Conservation (phyloP, 208 protist species). For the Trypanosoma vivax region DNA sequence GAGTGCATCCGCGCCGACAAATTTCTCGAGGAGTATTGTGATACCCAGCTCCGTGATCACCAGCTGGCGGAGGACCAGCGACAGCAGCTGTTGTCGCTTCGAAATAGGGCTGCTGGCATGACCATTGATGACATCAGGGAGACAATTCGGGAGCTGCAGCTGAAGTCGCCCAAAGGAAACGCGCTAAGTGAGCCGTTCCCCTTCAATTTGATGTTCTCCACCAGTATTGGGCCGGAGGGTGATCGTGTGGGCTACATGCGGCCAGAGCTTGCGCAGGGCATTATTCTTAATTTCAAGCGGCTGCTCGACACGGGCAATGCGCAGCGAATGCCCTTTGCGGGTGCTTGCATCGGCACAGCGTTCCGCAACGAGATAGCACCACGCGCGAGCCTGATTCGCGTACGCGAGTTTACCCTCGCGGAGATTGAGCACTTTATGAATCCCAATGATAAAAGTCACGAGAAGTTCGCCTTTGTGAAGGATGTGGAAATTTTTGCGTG, state of each 20-base stretch:
- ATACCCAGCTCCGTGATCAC: slow-evolving; percentile 47
- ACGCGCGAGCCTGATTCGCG: slow-evolving; percentile 87
- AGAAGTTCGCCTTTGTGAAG: slow-evolving; percentile 89
- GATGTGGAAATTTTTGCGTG: slow-evolving; percentile 80
- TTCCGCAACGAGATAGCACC: slow-evolving; percentile 99
- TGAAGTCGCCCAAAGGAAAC: slow-evolving; percentile 95
- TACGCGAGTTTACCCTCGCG: slow-evolving; percentile 98
- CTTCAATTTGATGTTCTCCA: slow-evolving; percentile 99
- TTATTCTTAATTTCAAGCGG: slow-evolving; percentile 99
- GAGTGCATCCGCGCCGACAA: slow-evolving; percentile 98
- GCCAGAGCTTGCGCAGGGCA: slow-evolving; percentile 99
- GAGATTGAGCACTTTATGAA: slow-evolving; percentile 99
- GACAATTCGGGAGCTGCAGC: slow-evolving; percentile 69
- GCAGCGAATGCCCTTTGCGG: slow-evolving; percentile 97
- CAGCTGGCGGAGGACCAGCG: slow-evolving; percentile 21
- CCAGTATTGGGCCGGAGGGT: slow-evolving; percentile 96
- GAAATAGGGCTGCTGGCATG: slow-evolving; percentile 84
- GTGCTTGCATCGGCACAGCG: slow-evolving; percentile 97
- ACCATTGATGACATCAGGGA: slow-evolving; percentile 70
- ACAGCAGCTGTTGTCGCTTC: slow-evolving; percentile 66
- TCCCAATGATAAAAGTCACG: slow-evolving; percentile 92
- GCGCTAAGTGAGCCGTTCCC: slow-evolving; percentile 92
- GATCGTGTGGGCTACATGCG: slow-evolving; percentile 94
- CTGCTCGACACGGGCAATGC: slow-evolving; percentile 95
- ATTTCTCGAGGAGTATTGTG: slow-evolving; percentile 92